These are phyloP conservation scores for Tetracladium maxilliforme DNA, from an alignment of 2,329 filamentous ascomycete genomes.

Conservation along the genomic window DNA sequence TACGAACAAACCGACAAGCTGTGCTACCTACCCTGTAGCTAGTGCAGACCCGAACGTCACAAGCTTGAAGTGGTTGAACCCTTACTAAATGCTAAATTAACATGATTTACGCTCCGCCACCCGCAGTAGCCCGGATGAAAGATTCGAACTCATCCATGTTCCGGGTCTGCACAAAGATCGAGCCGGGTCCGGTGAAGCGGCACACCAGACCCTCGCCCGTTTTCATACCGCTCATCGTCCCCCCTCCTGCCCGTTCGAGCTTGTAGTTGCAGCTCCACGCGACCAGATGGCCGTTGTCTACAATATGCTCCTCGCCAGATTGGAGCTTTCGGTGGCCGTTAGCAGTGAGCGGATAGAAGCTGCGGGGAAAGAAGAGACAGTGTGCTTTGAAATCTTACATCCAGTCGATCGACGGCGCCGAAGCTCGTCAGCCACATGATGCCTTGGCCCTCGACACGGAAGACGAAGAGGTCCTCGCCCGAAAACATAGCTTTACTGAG, in stretches of 20 bases:
- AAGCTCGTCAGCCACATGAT: conserved; percentile 9
- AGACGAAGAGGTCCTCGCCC: conserved; percentile 9
- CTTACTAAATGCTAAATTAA: too few relatives aligned
- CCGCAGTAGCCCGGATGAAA: too few relatives aligned
- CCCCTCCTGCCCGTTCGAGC: conserved; percentile 9
- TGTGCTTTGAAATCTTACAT: too few relatives aligned
- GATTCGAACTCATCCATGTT: conserved; percentile 7
- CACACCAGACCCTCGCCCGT: conserved; percentile 9
- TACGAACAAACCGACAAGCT: too few relatives aligned
- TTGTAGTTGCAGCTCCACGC: conserved; percentile 10
- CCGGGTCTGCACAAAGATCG: conserved; percentile 8
- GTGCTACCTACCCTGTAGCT: too few relatives aligned
- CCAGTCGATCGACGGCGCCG: conserved; percentile 8
- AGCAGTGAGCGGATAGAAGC: too few relatives aligned
- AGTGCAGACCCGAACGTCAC: too few relatives aligned
- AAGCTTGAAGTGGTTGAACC: too few relatives aligned
- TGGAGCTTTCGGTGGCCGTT: conserved; percentile 4
- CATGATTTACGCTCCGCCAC: too few relatives aligned
- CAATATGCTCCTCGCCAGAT: conserved; percentile 9
- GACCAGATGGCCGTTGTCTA: conserved; percentile 9
- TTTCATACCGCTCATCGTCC: conserved; percentile 6
- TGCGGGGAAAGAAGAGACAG: too few relatives aligned
- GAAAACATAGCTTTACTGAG: conserved; percentile 9
- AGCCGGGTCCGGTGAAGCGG: conserved; percentile 7
- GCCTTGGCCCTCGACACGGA: conserved; percentile 6